phyloP scores from a whole-genome alignment of 441 rosid genomes.

The Arabidopsis lyrata region DNA sequence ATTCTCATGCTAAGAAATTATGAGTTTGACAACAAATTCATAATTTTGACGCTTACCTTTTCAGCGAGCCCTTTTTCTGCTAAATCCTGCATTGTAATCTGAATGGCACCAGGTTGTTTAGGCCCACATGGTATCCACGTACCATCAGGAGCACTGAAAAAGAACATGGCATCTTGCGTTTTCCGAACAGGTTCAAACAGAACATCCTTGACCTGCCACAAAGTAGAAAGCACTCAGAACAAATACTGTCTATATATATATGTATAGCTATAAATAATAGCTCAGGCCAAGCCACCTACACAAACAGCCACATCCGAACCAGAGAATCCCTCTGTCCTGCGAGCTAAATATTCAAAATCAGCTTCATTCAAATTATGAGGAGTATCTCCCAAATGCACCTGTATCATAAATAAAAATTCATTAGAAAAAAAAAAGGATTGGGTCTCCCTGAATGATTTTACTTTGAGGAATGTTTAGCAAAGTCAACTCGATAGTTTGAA shows the following conservation, averaged over 20 bases:
- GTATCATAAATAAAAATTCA: conserved; percentile 8
- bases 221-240: neutral
- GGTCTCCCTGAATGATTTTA: neutral
- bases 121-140: conserved; percentile 97
- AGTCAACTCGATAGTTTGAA: conserved; percentile 68
- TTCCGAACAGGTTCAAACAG: conserved; percentile 97
- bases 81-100: conserved; percentile 87
- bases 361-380: conserved; percentile 92
- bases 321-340: conserved; percentile 87
- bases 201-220: conserved; percentile 88
- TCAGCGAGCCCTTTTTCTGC: conserved; percentile 80
- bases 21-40: neutral
- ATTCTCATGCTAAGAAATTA: neutral
- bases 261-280: neutral
- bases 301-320: conserved; percentile 98
- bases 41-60: conserved; percentile 54
- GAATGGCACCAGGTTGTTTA: conserved; percentile 84
- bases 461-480: conserved; percentile 10
- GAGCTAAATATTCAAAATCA: conserved; percentile 87
- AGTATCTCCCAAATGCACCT: conserved; percentile 99
- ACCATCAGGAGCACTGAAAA: conserved; percentile 64
- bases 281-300: conserved; percentile 58
- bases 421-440: neutral
- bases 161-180: conserved; percentile 99
- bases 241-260: neutral